Base-by-base conservation (phyloP, 176 grass and related monocot species). In the Triticum dicoccoides region DNA sequence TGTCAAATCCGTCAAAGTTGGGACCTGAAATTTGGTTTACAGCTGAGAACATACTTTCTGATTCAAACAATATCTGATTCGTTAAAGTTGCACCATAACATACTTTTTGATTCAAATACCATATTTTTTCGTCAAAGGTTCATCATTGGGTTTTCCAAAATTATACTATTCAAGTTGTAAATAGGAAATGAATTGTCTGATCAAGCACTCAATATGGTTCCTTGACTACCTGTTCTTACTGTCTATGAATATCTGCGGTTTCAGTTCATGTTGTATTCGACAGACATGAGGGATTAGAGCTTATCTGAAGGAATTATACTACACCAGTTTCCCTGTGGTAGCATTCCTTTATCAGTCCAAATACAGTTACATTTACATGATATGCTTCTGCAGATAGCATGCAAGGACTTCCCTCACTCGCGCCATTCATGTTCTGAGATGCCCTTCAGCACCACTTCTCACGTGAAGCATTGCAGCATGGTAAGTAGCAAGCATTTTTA, bases 321-420 rank as follows among this genome's bases (percentile, higher is more conserved):
- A 71, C 37, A 24, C 10, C 69, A 71, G 49, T 41, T 71, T 71
- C 12, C 20, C 4, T 71, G 69, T 6, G 35, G 68, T 41, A n/a
- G 33, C 11, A 74, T 76, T 80, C 15, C 45, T 67, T 69, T 51
- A 59, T 73, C 21, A 73, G 38, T 44, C 23, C n/a, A 73, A 1
- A 25, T 73, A 25, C 69, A 24, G n/a, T 52, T 52, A 52, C 49
- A 52, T 17, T 72, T 79, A 62, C 10, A 63, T 24, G 32, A 6
- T 82, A 61, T 84, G 12, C 34, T 90, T 92, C 65, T 85, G 18
- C 88, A 99, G 97, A n/a, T 99, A 75, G 97, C 97, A 65, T 99
- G 97, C 87, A 88, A 94, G 30, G 97, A 99, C 80, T 99, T 91
- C 85, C 90, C 97, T 61, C 97, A 99, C 82, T 73, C 90, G 24